Evolutionary conservation across 441 rosid species (phyloP).

Genomic region (Viola pubescens): DNA sequence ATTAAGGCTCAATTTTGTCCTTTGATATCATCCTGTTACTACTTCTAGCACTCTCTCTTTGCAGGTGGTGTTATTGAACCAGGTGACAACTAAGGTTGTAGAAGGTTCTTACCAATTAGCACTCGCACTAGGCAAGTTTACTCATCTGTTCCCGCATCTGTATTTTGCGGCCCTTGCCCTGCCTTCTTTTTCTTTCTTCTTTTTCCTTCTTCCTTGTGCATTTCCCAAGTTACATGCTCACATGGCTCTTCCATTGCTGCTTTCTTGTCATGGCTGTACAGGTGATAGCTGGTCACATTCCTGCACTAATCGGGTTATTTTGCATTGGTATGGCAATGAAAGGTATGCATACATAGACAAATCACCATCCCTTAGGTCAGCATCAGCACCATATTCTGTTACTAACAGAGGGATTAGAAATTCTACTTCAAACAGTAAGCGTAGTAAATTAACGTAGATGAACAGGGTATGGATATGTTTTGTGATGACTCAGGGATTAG

Average conservation of each 20-base stretch:
- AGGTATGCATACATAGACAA: conserved; percentile 72
- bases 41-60: conserved; percentile 8
- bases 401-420: conserved; percentile 62
- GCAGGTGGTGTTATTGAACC: conserved; percentile 87
- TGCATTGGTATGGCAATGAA: conserved; percentile 84
- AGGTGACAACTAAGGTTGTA: conserved; percentile 64
- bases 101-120: conserved; percentile 78
- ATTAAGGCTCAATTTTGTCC: not conserved
- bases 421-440: conserved; percentile 48
- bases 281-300: conserved; percentile 98
- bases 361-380: conserved; percentile 78
- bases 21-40: not conserved
- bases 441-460: conserved; percentile 50
- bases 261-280: conserved; percentile 23
- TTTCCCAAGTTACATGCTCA: not conserved
- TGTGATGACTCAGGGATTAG: not conserved
- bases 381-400: conserved; percentile 72
- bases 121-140: conserved; percentile 66
- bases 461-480: not conserved
- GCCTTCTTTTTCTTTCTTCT: not conserved
- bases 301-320: conserved; percentile 74
- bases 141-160: not conserved
- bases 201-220: not conserved
- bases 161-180: not conserved
- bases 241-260: conserved; percentile 10